These are phyloP conservation scores for Barnettozyma hawaiiensis DNA, from an alignment of 1,139 yeast species.

Conservation along the genomic window DNA sequence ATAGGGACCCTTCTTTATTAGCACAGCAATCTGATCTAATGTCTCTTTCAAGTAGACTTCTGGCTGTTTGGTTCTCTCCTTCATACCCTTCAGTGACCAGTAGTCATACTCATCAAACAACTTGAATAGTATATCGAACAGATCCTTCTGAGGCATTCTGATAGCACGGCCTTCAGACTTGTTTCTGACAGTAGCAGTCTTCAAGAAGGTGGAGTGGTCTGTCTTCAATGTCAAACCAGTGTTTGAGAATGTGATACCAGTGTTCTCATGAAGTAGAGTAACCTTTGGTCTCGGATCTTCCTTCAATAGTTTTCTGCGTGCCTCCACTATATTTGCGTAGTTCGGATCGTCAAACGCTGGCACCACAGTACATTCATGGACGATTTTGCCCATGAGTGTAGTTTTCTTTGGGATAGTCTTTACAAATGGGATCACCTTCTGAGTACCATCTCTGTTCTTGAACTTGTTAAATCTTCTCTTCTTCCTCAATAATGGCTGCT, in stretches of 20 bases:
- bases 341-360: slow-evolving; percentile 72
- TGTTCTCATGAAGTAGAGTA: slow-evolving; percentile 73
- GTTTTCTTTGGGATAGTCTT: slow-evolving; percentile 85
- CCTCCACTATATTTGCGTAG: slow-evolving; percentile 53
- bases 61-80: slow-evolving; percentile 94
- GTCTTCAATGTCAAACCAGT: slow-evolving; percentile 76
- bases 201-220: slow-evolving; percentile 62
- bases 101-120: slow-evolving; percentile 93
- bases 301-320: slow-evolving; percentile 44
- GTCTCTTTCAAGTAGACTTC: slow-evolving; percentile 90
- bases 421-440: slow-evolving; percentile 60
- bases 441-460: slow-evolving; percentile 38
- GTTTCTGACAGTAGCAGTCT: slow-evolving; percentile 40
- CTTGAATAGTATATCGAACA: slow-evolving; percentile 80
- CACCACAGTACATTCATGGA: slow-evolving; percentile 85
- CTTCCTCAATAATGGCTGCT: slow-evolving; percentile 24
- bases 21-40: slow-evolving; percentile 79
- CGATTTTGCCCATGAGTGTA: slow-evolving; percentile 76
- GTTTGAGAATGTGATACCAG: slow-evolving; percentile 81
- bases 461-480: slow-evolving; percentile 33
- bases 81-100: slow-evolving; percentile 92
- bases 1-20: slow-evolving; percentile 93
- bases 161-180: slow-evolving; percentile 81
- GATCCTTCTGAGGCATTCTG: slow-evolving; percentile 89
- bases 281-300: slow-evolving; percentile 60